A percentile compares a stretch with the other conserved stretches of the same genome.
These are phyloP conservation scores for Saccharomycopsis schoenii DNA, from an alignment of 805 yeast species.

Conservation along the genomic window DNA sequence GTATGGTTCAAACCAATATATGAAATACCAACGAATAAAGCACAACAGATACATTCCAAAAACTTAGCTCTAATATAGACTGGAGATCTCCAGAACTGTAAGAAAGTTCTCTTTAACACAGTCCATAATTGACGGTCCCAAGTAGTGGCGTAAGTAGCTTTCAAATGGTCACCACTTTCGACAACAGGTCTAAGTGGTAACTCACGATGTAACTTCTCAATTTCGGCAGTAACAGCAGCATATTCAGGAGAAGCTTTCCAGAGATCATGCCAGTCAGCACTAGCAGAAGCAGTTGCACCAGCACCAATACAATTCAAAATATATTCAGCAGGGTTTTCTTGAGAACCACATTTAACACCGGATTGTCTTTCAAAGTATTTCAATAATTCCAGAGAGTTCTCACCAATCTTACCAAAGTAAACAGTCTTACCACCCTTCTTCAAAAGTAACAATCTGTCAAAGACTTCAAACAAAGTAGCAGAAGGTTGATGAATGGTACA, in stretches of 20 bases:
- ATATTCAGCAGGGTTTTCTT: slow-evolving; percentile 36
- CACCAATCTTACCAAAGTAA: slow-evolving; percentile 66
- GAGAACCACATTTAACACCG: slow-evolving; percentile 29
- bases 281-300: slow-evolving; percentile 33
- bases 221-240: slow-evolving; percentile 22
- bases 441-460: slow-evolving; percentile 50
- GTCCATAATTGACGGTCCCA: slow-evolving; percentile 23
- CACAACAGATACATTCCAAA: slow-evolving; percentile 32
- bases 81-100: slow-evolving; percentile 40
- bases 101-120: slow-evolving; percentile 30
- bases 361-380: slow-evolving; percentile 35
- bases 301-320: slow-evolving; percentile 38
- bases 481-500: slow-evolving; percentile 64
- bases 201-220: slow-evolving; percentile 22
- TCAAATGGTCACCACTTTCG: slow-evolving; percentile 16
- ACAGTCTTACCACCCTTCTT: slow-evolving; percentile 64
- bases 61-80: slow-evolving; percentile 40
- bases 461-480: slow-evolving; percentile 47
- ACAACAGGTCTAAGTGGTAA: slow-evolving; percentile 20
- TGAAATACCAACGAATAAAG: slow-evolving; percentile 43
- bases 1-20: slow-evolving; percentile 31
- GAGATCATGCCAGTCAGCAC: slow-evolving; percentile 22
- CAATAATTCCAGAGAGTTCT: slow-evolving; percentile 37
- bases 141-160: slow-evolving; percentile 24
- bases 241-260: slow-evolving; percentile 23